Percentiles rank a stretch among this genome's conserved stretches.
Evolutionary conservation across 371 early-diverging fungal species (phyloP).

Genomic region (Nematocida sp.): DNA sequence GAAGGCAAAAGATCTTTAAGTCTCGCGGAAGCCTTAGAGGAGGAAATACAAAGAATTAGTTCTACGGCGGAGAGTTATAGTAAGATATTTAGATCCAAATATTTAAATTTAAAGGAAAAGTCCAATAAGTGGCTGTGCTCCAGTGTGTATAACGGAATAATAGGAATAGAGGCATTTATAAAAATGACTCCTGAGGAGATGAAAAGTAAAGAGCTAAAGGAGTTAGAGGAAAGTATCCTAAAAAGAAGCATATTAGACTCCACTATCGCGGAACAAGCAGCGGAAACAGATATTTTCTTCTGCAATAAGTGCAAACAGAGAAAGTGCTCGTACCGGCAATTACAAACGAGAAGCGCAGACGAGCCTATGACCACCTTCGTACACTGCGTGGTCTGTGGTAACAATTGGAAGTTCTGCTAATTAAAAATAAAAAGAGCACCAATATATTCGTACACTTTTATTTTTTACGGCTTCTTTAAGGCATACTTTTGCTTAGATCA

Average conservation of each 20-base stretch:
- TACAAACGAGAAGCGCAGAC: conserved; percentile 68
- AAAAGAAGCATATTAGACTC: conserved; percentile 60
- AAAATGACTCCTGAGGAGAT: conserved; percentile 65
- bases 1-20: background rate
- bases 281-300: conserved; percentile 67
- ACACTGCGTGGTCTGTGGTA: conserved; percentile 64
- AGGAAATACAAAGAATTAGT: conserved; percentile 24
- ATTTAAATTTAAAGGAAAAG: conserved; percentile 65
- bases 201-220: conserved; percentile 62
- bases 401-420: conserved; percentile 67
- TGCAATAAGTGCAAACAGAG: conserved; percentile 67
- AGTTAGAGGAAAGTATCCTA: conserved; percentile 58
- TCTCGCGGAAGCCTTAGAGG: conserved; percentile 39
- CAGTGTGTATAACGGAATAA: conserved; percentile 60
- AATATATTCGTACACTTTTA: conserved; percentile 20
- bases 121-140: conserved; percentile 60
- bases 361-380: conserved; percentile 69
- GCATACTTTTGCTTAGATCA: conserved; percentile 55
- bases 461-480: conserved; percentile 40
- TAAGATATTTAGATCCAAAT: conserved; percentile 61
- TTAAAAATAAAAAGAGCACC: background rate
- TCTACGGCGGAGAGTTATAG: conserved; percentile 29
- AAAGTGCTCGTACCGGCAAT: conserved; percentile 66
- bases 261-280: conserved; percentile 61
- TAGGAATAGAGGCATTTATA: conserved; percentile 60